Evolutionary conservation across 2,329 filamentous ascomycete species (phyloP).

Genomic region (Cercospora zeina): DNA sequence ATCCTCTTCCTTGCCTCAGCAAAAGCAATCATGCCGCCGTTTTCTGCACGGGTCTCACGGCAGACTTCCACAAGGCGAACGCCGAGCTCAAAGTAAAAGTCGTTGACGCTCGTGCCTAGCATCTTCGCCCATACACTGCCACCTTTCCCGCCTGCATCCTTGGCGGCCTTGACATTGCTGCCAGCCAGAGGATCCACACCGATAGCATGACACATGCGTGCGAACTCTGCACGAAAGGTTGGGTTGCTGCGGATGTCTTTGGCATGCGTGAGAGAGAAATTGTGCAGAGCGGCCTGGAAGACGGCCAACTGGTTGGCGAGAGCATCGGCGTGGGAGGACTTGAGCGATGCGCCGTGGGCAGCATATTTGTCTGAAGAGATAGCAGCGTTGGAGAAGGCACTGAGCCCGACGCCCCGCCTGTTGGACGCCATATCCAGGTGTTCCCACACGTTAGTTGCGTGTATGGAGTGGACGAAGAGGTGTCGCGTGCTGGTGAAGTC

Average conservation of each 20-base stretch:
- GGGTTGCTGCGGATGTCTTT: constrained; percentile 96
- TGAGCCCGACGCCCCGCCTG: constrained; percentile 83
- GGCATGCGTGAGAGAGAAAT: constrained; percentile 91
- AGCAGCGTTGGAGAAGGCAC: constrained; percentile 81
- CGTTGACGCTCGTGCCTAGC: constrained; percentile 86
- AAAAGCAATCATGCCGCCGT: constrained; percentile 86
- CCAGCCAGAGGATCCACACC: constrained; percentile 87
- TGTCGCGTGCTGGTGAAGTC: background rate
- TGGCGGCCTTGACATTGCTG: constrained; percentile 41
- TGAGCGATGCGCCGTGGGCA: constrained; percentile 83
- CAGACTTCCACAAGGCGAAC: constrained; percentile 96
- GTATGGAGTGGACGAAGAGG: background rate
- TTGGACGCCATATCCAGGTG: constrained; percentile 46
- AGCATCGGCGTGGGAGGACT: constrained; percentile 77
- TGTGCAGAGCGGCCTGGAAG: constrained; percentile 91
- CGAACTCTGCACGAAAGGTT: constrained; percentile 92
- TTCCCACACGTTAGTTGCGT: background rate
- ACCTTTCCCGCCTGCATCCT: constrained; percentile 48
- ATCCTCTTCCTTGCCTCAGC: constrained; percentile 77
- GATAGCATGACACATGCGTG: constrained; percentile 96
- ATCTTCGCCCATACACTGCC: constrained; percentile 90
- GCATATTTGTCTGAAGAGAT: constrained; percentile 88
- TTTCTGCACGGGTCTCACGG: constrained; percentile 79
- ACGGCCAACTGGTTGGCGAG: constrained; percentile 92
- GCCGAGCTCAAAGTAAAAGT: constrained; percentile 97